These are phyloP conservation scores for Scopulariopsis brevicaulis DNA, from an alignment of 2,329 filamentous ascomycete species.

Conservation along the genomic window DNA sequence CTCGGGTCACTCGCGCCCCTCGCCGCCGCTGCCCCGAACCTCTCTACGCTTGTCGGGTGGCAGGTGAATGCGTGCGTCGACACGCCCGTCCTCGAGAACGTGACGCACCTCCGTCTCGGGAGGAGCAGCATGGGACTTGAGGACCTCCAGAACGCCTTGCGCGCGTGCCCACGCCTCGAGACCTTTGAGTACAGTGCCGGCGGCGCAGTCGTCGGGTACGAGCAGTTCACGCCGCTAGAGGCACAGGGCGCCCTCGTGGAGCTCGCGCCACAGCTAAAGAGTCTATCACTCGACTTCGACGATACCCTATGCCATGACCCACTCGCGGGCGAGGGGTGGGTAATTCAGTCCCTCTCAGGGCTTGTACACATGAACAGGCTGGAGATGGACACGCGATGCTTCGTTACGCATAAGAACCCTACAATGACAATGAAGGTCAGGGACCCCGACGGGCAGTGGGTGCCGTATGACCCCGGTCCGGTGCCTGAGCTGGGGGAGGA, in stretches of 20 bases:
- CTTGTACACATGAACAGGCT: not conserved
- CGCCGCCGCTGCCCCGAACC: not conserved
- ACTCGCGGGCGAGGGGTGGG: not conserved
- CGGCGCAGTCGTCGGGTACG: not conserved
- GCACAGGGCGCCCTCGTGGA: not conserved
- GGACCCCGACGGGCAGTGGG: not conserved
- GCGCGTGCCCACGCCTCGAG: not conserved
- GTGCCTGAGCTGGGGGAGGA: not conserved
- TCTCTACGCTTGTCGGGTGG: not conserved
- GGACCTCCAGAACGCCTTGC: not conserved
- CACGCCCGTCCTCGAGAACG: not conserved
- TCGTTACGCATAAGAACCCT: not conserved
- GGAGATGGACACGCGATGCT: not conserved
- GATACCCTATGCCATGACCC: not conserved
- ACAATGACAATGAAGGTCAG: not conserved
- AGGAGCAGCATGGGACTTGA: not conserved
- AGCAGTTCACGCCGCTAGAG: conserved; percentile 1
- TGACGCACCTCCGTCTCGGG: not conserved
- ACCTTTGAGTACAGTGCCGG: not conserved
- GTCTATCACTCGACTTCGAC: not conserved
- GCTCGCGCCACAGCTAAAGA: not conserved
- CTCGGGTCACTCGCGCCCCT: not conserved
- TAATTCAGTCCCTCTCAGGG: not conserved
- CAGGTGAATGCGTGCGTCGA: not conserved
- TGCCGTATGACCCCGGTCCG: not conserved